Evolutionary conservation across 192 early-diverging fungal genomes (phyloP).

Genomic region (Piromyces finnis): DNA sequence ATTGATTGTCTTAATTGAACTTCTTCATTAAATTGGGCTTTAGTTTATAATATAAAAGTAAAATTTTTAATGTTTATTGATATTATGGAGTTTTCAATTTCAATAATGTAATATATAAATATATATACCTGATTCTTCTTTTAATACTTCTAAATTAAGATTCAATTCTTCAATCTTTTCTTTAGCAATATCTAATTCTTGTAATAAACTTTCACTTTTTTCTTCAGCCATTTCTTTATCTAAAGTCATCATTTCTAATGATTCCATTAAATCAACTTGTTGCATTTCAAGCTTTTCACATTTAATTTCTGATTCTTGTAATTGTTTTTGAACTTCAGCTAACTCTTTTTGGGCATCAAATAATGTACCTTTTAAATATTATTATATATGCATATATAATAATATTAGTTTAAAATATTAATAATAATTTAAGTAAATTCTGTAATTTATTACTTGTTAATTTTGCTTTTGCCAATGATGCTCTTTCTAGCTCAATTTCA

Average conservation of each 20-base stretch:
- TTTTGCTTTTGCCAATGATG: not conserved
- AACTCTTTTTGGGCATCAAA: slow-evolving; percentile 53
- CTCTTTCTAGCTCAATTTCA: not conserved
- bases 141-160: slow-evolving; percentile 46
- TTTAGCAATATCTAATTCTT: slow-evolving; percentile 48
- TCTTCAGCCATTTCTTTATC: slow-evolving; percentile 91
- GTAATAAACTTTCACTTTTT: slow-evolving; percentile 51
- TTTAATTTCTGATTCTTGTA: slow-evolving; percentile 32
- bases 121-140: slow-evolving; percentile 32
- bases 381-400: too few species aligned
- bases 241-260: slow-evolving; percentile 66
- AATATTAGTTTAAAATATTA: too few species aligned
- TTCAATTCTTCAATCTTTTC: slow-evolving; percentile 64
- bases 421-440: too few species aligned
- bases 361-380: slow-evolving; percentile 40
- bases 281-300: slow-evolving; percentile 48
- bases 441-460: not conserved
- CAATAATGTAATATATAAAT: too few species aligned
- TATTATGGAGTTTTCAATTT: too few species aligned
- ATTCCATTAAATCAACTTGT: slow-evolving; percentile 53
- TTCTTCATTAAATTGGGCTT: slow-evolving; percentile 4
- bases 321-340: slow-evolving; percentile 32
- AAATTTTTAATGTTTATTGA: too few species aligned
- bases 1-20: slow-evolving; percentile 1
- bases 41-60: not conserved